These are phyloP conservation scores for Detonula confervacea DNA, from an alignment of 352 stramenopile genomes.

Conservation along the genomic window DNA sequence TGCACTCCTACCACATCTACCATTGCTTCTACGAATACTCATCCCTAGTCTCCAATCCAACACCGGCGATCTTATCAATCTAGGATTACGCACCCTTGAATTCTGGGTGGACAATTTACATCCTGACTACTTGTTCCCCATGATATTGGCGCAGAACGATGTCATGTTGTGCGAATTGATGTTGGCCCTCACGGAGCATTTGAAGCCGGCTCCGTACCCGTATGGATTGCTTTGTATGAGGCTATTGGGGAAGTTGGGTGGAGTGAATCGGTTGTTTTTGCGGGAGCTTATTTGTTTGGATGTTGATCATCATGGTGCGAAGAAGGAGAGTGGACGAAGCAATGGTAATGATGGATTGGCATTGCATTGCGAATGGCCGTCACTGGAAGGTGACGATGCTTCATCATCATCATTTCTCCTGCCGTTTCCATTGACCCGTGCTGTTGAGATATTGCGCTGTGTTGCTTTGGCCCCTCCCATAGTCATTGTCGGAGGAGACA, in stretches of 20 bases:
- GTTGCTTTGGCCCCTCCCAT: constrained; percentile 73
- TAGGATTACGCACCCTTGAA: constrained; percentile 90
- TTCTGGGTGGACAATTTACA: constrained; percentile 99
- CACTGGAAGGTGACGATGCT: not conserved
- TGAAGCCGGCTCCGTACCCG: constrained; percentile 95
- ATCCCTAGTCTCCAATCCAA: constrained; percentile 93
- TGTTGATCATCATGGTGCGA: constrained; percentile 25
- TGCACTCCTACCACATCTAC: constrained; percentile 95
- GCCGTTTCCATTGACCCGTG: constrained; percentile 62
- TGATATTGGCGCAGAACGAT: constrained; percentile 70
- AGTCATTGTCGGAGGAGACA: constrained; percentile 64
- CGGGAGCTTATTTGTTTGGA: constrained; percentile 69
- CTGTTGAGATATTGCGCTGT: constrained; percentile 63
- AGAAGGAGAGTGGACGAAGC: constrained; percentile 3
- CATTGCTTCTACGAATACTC: constrained; percentile 94
- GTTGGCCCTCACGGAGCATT: constrained; percentile 92
- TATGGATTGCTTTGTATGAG: constrained; percentile 89
- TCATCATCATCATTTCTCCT: constrained; percentile 49
- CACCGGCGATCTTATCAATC: constrained; percentile 92
- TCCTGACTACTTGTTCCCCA: constrained; percentile 91
- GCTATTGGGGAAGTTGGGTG: constrained; percentile 96
- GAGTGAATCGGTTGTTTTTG: constrained; percentile 91
- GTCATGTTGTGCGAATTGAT: constrained; percentile 92
- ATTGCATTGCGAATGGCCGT: constrained; percentile 61
- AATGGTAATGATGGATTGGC: constrained; percentile 24